Conservation (phyloP, 768 basidiomycete species). For the Austroboletus festivus region DNA sequence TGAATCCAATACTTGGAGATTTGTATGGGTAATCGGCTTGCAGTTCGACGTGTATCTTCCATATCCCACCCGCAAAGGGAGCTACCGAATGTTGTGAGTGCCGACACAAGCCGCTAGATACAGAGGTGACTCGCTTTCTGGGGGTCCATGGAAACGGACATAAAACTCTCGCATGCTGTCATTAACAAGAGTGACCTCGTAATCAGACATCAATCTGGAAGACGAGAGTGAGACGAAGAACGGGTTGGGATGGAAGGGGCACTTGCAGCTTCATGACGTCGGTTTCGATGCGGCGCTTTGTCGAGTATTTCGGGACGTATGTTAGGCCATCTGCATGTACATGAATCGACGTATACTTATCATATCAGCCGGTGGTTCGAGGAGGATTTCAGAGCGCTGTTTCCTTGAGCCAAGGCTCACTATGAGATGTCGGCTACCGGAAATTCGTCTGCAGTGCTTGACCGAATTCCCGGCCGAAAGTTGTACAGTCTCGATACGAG, state of each 20-base stretch:
- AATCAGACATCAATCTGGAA: conserved; percentile 93
- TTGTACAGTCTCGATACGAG: not conserved
- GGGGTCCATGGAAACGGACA: conserved; percentile 90
- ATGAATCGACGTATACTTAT: conserved; percentile 48
- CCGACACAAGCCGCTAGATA: conserved; percentile 2
- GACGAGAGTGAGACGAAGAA: conserved; percentile 11
- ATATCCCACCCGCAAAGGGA: conserved; percentile 95
- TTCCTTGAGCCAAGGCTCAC: not conserved
- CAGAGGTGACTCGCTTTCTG: conserved; percentile 69
- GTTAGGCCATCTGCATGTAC: conserved; percentile 25
- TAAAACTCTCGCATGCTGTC: conserved; percentile 99
- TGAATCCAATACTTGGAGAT: conserved; percentile 97
- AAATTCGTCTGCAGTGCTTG: conserved; percentile 3
- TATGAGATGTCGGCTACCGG: conserved; percentile 10
- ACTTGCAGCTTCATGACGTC: conserved; percentile 98
- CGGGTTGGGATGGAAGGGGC: not conserved
- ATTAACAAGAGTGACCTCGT: conserved; percentile 95
- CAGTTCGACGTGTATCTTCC: conserved; percentile 99
- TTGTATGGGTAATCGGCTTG: conserved; percentile 99
- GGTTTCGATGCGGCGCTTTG: conserved; percentile 95
- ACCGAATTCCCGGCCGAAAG: conserved; percentile 17
- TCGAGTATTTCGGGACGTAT: conserved; percentile 49
- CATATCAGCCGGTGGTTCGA: conserved; percentile 40
- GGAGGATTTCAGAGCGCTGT: conserved; percentile 5
- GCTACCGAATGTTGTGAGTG: conserved; percentile 45